phyloP scores from a whole-genome alignment of 1,139 yeast genomes.

The Kodamaea fungicola region DNA sequence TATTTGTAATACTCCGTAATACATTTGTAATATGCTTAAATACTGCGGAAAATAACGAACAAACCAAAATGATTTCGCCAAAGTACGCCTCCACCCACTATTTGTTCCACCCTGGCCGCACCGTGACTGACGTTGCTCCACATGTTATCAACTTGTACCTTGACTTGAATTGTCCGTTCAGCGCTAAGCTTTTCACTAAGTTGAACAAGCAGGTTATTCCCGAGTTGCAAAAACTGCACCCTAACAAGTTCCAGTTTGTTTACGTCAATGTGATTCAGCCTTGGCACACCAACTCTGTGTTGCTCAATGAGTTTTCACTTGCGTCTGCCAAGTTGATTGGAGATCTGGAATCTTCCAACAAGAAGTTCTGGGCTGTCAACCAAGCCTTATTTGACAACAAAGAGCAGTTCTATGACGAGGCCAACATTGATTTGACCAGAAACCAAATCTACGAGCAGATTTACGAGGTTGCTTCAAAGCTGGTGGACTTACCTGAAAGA shows the following conservation, averaged over 20 bases:
- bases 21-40: background rate
- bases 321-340: slow-evolving; percentile 64
- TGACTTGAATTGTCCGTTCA: slow-evolving; percentile 79
- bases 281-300: slow-evolving; percentile 76
- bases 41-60: background rate
- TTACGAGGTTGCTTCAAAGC: slow-evolving; percentile 46
- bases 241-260: slow-evolving; percentile 53
- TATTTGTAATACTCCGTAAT: background rate
- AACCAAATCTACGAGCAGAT: slow-evolving; percentile 54
- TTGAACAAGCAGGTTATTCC: slow-evolving; percentile 55
- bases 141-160: slow-evolving; percentile 51
- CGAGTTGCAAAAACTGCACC: slow-evolving; percentile 40
- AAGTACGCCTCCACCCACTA: slow-evolving; percentile 40
- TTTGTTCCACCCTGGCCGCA: slow-evolving; percentile 17
- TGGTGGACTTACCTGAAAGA: slow-evolving; percentile 32
- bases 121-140: slow-evolving; percentile 21
- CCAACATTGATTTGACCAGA: slow-evolving; percentile 52
- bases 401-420: slow-evolving; percentile 58
- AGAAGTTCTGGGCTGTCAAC: slow-evolving; percentile 61
- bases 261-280: slow-evolving; percentile 75
- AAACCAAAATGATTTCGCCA: slow-evolving; percentile 33
- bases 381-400: slow-evolving; percentile 52
- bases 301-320: slow-evolving; percentile 68
- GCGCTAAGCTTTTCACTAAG: slow-evolving; percentile 60
- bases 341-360: slow-evolving; percentile 23